These are phyloP conservation scores for Schwanniomyces vanrijiae DNA, from an alignment of 805 yeast species.

Conservation along the genomic window DNA sequence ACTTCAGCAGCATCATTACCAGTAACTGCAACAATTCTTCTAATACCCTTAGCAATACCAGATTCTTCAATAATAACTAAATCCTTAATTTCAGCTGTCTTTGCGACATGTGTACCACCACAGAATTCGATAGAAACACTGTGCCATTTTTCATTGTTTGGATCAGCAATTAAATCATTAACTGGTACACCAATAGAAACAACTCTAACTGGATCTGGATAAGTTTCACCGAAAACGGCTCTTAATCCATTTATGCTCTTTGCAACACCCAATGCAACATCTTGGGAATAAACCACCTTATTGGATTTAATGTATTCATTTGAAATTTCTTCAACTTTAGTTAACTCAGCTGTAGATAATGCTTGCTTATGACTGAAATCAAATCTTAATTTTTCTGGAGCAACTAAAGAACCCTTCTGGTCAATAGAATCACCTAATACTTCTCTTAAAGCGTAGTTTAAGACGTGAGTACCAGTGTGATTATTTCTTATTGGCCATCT, in stretches of 20 bases:
- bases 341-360: conserved; percentile 67
- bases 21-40: conserved; percentile 97
- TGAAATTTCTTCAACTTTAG: conserved; percentile 71
- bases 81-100: conserved; percentile 91
- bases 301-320: conserved; percentile 72
- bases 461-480: conserved; percentile 97
- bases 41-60: conserved; percentile 97
- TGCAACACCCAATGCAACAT: conserved; percentile 74
- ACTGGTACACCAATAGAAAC: conserved; percentile 93
- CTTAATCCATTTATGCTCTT: conserved; percentile 79
- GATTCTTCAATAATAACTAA: conserved; percentile 89
- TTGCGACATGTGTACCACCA: conserved; percentile 97
- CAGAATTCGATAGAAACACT: conserved; percentile 89
- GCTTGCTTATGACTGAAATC: conserved; percentile 95
- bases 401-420: conserved; percentile 96
- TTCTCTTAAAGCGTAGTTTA: conserved; percentile 84
- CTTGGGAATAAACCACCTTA: conserved; percentile 75
- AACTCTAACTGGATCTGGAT: conserved; percentile 98
- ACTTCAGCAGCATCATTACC: conserved; percentile 90
- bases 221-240: conserved; percentile 98
- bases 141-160: conserved; percentile 74
- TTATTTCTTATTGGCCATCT: conserved; percentile 96
- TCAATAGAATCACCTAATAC: conserved; percentile 86
- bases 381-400: conserved; percentile 92
- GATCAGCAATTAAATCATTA: conserved; percentile 72